Evolutionary conservation across 148 eudicot species (phyloP), one percentile per base, ranked within the genome.

Genomic region (Beta vulgaris): DNA sequence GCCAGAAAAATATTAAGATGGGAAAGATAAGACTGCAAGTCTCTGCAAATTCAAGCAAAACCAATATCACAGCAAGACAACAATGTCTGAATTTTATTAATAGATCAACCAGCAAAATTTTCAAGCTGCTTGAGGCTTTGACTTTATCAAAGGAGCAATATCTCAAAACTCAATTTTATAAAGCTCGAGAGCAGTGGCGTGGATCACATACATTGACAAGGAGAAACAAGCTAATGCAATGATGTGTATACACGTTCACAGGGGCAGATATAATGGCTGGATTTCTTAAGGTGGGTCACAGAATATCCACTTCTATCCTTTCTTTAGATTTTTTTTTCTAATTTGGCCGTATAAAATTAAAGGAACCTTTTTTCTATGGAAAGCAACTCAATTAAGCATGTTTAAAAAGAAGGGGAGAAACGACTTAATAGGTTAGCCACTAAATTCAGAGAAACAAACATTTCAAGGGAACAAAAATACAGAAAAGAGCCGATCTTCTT

Each of bases 11-110:
- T 84, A 86, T 84, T 88, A 66, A 92, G 92, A 82, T 88, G 91
- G 71, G 99, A 92, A 77, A 90, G 97, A 84, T 95, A 95, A 40
- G 99, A 92, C 87, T 92, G 97, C 87, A 95, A 85, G 74, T 95
- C 99, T 85, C 99, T 94, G 87, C 42, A 74, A 72, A 67, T 49
- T 60, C 60, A 48, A 58, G 10, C 32, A 68, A 13, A 76, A 64
- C 62, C 68, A 69, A 68, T 15, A 23, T 23, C 15, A 25, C 63
- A 21, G 59, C 37, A 25, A 68, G 62, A 46, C 43, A 70, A 48
- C 16, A 34, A 19, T 7, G 23, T 26, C 48, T 34, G 23, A 66
- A 28, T 2, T 21, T 31, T 15, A 21, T 48, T 39, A 18, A 62
- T 5, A 62, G 40, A 1, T 19, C 32, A 23, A 59, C 9, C 34